phyloP scores from a whole-genome alignment of 73 alveolate genomes.

The Symbiodinium pilosum region DNA sequence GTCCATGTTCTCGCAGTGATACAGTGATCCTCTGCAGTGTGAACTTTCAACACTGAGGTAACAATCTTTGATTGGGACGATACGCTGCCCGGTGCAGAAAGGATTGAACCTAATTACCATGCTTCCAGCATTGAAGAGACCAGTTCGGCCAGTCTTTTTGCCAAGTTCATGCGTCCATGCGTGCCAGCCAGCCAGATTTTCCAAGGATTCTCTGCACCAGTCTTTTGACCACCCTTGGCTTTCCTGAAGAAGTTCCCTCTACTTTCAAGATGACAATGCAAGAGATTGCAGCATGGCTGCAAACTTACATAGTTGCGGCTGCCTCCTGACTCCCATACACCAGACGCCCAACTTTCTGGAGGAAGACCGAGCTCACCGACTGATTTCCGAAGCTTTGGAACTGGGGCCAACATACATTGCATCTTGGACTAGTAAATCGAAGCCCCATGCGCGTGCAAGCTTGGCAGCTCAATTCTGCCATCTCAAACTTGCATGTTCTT shows the following conservation, averaged over 20 bases:
- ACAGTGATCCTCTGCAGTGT: too few relatives aligned
- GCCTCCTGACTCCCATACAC: too few relatives aligned
- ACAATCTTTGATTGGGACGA: slow-evolving; percentile 86
- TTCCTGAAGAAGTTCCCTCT: slow-evolving; percentile 63
- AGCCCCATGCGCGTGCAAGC: too few relatives aligned
- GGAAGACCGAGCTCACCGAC: slow-evolving; percentile 46
- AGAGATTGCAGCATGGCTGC: slow-evolving; percentile 33
- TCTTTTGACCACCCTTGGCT: slow-evolving; percentile 71
- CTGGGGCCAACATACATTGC: slow-evolving; percentile 61
- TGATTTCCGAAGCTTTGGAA: slow-evolving; percentile 53
- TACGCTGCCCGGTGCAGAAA: slow-evolving; percentile 7
- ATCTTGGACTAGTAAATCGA: too few relatives aligned
- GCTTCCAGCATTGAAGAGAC: too few relatives aligned
- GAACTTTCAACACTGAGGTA: background rate
- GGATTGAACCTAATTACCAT: too few relatives aligned
- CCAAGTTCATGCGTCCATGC: too few relatives aligned
- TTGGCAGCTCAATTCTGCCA: too few relatives aligned
- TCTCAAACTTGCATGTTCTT: too few relatives aligned
- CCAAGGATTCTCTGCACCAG: slow-evolving; percentile 71
- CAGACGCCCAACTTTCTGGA: background rate
- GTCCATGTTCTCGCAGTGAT: too few relatives aligned
- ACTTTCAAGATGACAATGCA: slow-evolving; percentile 22
- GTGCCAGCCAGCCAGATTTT: too few relatives aligned
- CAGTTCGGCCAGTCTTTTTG: too few relatives aligned
- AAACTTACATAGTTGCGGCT: background rate